Base-by-base conservation (phyloP, 179 eudicot genomes). In the Corrigiola litoralis region DNA sequence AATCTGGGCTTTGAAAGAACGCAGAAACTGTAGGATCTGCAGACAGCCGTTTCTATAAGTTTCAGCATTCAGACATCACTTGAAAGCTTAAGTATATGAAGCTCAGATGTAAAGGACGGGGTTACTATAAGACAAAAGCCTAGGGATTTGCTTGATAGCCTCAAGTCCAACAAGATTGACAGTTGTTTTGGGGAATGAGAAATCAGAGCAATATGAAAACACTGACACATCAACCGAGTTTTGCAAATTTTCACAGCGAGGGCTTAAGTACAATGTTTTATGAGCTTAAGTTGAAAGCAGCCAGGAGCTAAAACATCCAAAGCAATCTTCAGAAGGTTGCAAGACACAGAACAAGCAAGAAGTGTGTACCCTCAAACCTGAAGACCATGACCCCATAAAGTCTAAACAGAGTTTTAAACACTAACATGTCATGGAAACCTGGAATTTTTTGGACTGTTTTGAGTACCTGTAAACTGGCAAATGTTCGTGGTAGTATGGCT, bases 21-120 rank as follows among this genome's bases (percentile, higher is more conserved):
- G 89, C 28, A 92, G 78, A 36, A 82, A 90, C 82, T 92, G 97
- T 67, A 92, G 69, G 67, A 90, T 81, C 98, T 92, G 87, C 71
- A 77, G 58, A 63, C 14, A 41, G 55, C 8, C 41, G 56, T 55
- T 31, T 29, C 13, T 36, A 36, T 16, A 31, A 40, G 67, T 9
- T 31, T 69, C 41, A 58, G 24, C 29, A 41, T 6, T 20, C 61
- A 23, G 5, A 21, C 21, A 57, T 37, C 31, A 45, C 27, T 58
- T 33, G n/a, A 8, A 18, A 56, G 1, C 16, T 23, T 38, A 29
- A 27, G 20, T 21, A 40, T 6, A 42, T 42, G 47, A 20, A 42
- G 20, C 47, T 14, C 47, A 13, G 17, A 14, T 11, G 47, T 42
- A 14, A 42, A 16, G n/a, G n/a, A n/a, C n/a, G n/a, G n/a, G n/a